Evolutionary conservation across 208 protist genomes (phyloP).

Genomic region (Naegleria lovaniensis): DNA sequence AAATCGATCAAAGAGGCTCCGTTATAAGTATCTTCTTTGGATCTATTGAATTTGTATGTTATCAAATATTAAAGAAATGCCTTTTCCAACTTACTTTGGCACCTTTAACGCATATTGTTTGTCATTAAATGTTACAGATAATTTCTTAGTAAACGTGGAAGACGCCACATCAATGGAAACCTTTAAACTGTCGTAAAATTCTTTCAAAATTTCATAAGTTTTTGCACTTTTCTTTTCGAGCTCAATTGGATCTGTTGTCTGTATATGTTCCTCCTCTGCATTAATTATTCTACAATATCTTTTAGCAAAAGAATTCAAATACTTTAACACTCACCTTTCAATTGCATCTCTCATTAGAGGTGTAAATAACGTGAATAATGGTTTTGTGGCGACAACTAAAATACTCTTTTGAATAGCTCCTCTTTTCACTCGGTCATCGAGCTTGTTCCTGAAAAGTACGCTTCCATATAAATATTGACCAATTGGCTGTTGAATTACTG

Average conservation of each 20-base stretch:
- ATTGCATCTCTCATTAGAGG: not conserved
- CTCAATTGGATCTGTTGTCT: not conserved
- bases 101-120: not conserved
- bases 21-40: not conserved
- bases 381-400: not conserved
- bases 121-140: not conserved
- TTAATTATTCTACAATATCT: not conserved
- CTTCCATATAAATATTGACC: constrained; percentile 16
- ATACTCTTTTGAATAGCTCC: constrained; percentile 23
- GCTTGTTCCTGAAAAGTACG: constrained; percentile 17
- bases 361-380: not conserved
- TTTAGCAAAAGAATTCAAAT: not conserved
- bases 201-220: not conserved
- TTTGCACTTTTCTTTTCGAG: not conserved
- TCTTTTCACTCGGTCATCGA: not conserved
- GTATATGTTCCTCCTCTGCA: not conserved
- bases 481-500: not conserved
- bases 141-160: not conserved
- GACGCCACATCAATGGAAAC: not conserved
- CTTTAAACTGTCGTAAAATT: not conserved
- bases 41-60: not conserved
- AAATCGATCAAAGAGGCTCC: not conserved
- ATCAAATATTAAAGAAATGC: not conserved
- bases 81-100: not conserved
- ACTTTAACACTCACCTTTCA: not conserved